These are phyloP conservation scores for Pseudoneurospora amorphoporcata DNA, from an alignment of 495 filamentous ascomycete genomes.

Conservation along the genomic window DNA sequence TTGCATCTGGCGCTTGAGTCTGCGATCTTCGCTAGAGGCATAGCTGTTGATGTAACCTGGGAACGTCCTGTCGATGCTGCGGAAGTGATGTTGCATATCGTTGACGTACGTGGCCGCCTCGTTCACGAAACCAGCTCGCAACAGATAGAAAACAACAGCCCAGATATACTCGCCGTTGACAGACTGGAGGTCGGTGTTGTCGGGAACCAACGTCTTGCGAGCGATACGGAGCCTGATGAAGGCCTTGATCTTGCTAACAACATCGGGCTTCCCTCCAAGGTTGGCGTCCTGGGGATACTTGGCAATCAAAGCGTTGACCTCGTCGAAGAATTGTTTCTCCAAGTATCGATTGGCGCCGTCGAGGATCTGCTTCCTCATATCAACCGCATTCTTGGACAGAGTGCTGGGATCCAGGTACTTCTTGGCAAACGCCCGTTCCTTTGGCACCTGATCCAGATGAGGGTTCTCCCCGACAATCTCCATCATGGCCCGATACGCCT, in stretches of 20 bases:
- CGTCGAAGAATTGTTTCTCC: constrained; percentile 60
- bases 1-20: constrained; percentile 65
- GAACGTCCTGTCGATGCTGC: constrained; percentile 83
- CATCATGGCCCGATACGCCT: constrained; percentile 69
- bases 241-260: constrained; percentile 80
- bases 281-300: constrained; percentile 83
- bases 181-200: constrained; percentile 61
- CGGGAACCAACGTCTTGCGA: constrained; percentile 69
- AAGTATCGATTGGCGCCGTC: constrained; percentile 65
- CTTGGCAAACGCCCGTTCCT: constrained; percentile 64
- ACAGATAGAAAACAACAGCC: constrained; percentile 87
- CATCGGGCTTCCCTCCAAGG: constrained; percentile 77
- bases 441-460: constrained; percentile 43
- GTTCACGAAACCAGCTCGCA: constrained; percentile 70
- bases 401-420: constrained; percentile 63
- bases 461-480: constrained; percentile 59
- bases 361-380: constrained; percentile 63
- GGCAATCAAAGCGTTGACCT: constrained; percentile 62
- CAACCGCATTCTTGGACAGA: constrained; percentile 47
- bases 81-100: constrained; percentile 64
- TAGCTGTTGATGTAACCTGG: constrained; percentile 79
- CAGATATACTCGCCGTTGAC: constrained; percentile 79
- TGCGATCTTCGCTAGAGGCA: constrained; percentile 55
- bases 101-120: constrained; percentile 83
- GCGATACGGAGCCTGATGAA: constrained; percentile 70